Evolutionary conservation across 2,329 filamentous ascomycete species (phyloP).

Genomic region (Aspergillus aculeatus): DNA sequence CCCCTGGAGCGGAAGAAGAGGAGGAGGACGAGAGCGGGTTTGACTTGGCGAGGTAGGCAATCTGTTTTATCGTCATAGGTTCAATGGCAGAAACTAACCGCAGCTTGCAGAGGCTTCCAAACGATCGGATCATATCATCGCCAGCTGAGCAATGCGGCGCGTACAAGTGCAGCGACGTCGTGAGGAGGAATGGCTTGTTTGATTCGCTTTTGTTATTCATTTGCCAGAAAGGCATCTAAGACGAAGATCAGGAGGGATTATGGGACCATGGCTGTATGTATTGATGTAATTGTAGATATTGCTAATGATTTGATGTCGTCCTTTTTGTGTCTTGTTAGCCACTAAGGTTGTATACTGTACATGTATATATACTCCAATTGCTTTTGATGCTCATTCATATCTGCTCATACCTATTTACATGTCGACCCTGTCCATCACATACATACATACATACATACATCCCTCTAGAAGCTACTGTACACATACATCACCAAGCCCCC

Average conservation of each 20-base stretch:
- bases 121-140: constrained; percentile 49
- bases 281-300: constrained; percentile 6
- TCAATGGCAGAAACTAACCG: constrained; percentile 2
- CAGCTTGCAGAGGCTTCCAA: constrained; percentile 43
- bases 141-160: constrained; percentile 41
- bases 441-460: too few species aligned
- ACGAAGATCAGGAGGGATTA: neutral
- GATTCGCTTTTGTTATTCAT: neutral
- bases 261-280: neutral
- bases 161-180: constrained; percentile 34
- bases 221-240: constrained; percentile 1
- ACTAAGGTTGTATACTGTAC: too few species aligned
- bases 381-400: neutral
- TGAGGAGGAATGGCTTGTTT: constrained; percentile 1
- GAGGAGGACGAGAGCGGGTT: constrained; percentile 46
- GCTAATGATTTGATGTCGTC: neutral
- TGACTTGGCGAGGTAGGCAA: constrained; percentile 47
- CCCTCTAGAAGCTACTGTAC: too few species aligned
- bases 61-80: neutral
- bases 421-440: too few species aligned
- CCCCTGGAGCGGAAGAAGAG: constrained; percentile 34
- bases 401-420: neutral
- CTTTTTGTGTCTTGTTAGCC: too few species aligned
- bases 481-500: too few species aligned
- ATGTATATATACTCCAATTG: too few species aligned